Percentiles rank a stretch among this genome's conserved stretches.
Conservation (phyloP, 2,329 filamentous ascomycete genomes). For the Penicillium sp. region DNA sequence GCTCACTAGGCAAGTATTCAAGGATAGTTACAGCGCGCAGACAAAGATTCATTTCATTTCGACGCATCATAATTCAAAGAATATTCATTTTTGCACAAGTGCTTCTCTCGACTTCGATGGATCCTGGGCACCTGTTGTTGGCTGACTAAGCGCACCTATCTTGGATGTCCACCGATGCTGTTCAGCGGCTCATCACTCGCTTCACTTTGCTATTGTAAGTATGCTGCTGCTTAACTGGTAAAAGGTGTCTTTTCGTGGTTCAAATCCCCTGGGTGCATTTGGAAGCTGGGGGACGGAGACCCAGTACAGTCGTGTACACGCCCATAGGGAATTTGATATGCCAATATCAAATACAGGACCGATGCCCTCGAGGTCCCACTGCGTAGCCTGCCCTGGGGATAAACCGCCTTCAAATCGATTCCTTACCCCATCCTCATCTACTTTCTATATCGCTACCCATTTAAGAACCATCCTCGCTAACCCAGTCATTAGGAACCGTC, state of each 20-base stretch:
- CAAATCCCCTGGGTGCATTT: background rate
- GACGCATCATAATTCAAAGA: background rate
- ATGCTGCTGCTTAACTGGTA: background rate
- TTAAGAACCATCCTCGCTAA: background rate
- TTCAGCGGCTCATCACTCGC: conserved; percentile 9
- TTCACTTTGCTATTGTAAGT: conserved; percentile 6
- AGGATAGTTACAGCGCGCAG: background rate
- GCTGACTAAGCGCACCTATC: conserved; percentile 13
- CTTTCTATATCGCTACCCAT: background rate
- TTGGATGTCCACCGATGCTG: background rate
- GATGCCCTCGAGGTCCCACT: background rate
- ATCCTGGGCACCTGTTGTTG: no score
- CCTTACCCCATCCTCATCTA: background rate
- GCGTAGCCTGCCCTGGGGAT: background rate
- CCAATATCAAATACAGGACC: conserved; percentile 4
- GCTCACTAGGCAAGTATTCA: no score
- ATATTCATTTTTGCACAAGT: background rate
- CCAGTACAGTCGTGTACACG: background rate
- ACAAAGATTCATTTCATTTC: background rate
- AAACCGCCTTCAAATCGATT: background rate
- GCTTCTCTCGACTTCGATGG: background rate
- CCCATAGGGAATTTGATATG: conserved; percentile 6
- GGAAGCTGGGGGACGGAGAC: background rate
- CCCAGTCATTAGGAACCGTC: background rate
- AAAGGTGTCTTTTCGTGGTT: background rate